Base-by-base conservation (phyloP, 768 basidiomycete genomes). In the Russula earlei region DNA sequence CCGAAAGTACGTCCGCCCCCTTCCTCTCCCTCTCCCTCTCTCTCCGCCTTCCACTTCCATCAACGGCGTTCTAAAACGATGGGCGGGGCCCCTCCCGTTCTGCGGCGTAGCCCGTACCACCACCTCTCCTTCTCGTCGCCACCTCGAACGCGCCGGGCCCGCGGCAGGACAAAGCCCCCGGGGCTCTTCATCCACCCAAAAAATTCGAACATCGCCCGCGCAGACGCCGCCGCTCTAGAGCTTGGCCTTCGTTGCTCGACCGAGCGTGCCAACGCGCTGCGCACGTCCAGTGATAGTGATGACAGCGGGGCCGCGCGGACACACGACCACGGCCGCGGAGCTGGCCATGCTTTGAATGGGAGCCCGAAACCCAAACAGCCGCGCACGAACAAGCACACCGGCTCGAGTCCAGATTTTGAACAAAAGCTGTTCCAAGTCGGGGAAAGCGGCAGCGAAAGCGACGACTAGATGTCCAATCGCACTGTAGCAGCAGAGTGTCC, bases 171-270 rank as follows among this genome's bases (percentile, higher is more conserved):
- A 2, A 77, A 77, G 52, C 62, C 62, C 3, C 62, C 56, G 11
- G 69, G 65, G 36, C 80, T 85, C 49, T 80, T 79, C 62, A 84
- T 85, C 48, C 83, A 85, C 62, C 83, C 85, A 2, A 67, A 67
- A 41, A 66, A 81, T 41, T 84, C 82, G 36, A 84, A 84, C 64
- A 63, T 83, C 58, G 82, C 82, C 6, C 81, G 84, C 34, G 84
- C 84, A 3, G 83, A 85, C 56, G 80, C 77, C 9, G 74, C 69
- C n/a, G 81, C 81, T 0, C 66, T 77, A 44, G 74, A 80, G 62
- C 68, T 82, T 31, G 83, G 81, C 22, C 57, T 83, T 17, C 67
- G 67, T 3, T 72, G 75, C 20, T 74, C 77, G 55, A 76, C 78
- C 8, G 77, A 81, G 34, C 69, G 71, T 22, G 77, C 77, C 5